Percentiles rank a stretch among this genome's conserved stretches.
Evolutionary conservation across 2,329 filamentous ascomycete species (phyloP).

Genomic region (Ploettnerulaceae sp.): DNA sequence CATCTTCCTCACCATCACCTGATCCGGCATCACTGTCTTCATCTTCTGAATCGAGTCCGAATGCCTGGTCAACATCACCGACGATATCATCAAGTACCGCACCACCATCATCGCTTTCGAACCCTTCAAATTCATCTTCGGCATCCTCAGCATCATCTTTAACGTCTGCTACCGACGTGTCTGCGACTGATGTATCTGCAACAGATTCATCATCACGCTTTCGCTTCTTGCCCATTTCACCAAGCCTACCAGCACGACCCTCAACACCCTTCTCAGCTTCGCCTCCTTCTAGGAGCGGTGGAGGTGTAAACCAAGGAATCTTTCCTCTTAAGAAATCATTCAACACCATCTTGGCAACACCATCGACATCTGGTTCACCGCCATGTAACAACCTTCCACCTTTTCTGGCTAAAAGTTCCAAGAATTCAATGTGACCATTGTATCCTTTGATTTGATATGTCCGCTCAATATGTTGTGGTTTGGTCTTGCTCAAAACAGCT

Average conservation of each 20-base stretch:
- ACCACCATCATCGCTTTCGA: conserved; percentile 39
- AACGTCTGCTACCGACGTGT: conserved; percentile 31
- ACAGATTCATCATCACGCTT: conserved; percentile 52
- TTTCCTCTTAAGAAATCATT: conserved; percentile 95
- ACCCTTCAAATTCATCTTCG: conserved; percentile 44
- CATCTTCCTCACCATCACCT: conserved; percentile 26
- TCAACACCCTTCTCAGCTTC: conserved; percentile 50
- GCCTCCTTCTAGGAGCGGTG: conserved; percentile 55
- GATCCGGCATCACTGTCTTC: conserved; percentile 34
- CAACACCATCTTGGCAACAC: conserved; percentile 92
- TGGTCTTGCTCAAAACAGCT: conserved; percentile 73
- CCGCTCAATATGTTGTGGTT: conserved; percentile 81
- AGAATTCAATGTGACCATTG: conserved; percentile 71
- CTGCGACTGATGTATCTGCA: conserved; percentile 37
- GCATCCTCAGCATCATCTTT: conserved; percentile 30
- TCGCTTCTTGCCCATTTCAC: conserved; percentile 84
- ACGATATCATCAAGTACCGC: conserved; percentile 28
- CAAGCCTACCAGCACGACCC: conserved; percentile 71
- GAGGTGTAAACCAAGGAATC: conserved; percentile 91
- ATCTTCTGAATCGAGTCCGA: conserved; percentile 36
- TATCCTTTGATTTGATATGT: conserved; percentile 87
- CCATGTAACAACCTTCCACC: conserved; percentile 80
- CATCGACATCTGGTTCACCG: conserved; percentile 92
- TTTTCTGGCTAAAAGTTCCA: conserved; percentile 84
- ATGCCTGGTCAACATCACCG: conserved; percentile 30